phyloP scores from a whole-genome alignment of 2,329 filamentous ascomycete species.

The Drechslera avenae region DNA sequence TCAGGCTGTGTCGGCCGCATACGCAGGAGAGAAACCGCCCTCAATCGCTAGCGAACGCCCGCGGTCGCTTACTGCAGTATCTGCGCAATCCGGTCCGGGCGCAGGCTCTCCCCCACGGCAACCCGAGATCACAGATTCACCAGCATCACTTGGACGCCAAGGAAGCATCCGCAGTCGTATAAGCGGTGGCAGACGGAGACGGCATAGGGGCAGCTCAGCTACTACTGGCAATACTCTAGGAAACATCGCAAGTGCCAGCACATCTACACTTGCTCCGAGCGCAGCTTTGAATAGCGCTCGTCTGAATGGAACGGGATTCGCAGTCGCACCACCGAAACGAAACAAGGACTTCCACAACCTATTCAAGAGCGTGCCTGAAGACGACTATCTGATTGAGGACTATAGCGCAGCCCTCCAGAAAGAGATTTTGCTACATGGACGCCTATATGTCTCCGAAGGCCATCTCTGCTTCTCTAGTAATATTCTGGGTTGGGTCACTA shows the following conservation, averaged over 20 bases:
- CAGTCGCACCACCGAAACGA: slow-evolving; percentile 92
- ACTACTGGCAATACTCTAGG: slow-evolving; percentile 70
- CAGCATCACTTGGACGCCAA: slow-evolving; percentile 57
- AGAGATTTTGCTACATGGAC: slow-evolving; percentile 91
- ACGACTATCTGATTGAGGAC: slow-evolving; percentile 97
- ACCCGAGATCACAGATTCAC: slow-evolving; percentile 68
- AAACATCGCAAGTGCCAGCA: slow-evolving; percentile 72
- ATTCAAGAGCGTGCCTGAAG: slow-evolving; percentile 96
- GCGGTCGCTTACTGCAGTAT: slow-evolving; percentile 47
- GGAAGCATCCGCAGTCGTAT: slow-evolving; percentile 60
- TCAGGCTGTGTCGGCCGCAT: slow-evolving; percentile 66
- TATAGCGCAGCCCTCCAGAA: slow-evolving; percentile 96
- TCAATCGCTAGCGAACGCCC: slow-evolving; percentile 44
- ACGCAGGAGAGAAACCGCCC: slow-evolving; percentile 53
- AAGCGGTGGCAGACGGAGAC: slow-evolving; percentile 59
- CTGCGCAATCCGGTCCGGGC: slow-evolving; percentile 33
- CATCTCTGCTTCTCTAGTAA: slow-evolving; percentile 99
- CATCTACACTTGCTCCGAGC: slow-evolving; percentile 70
- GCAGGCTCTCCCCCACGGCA: slow-evolving; percentile 62
- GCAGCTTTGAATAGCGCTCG: slow-evolving; percentile 68
- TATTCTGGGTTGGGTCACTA: slow-evolving; percentile 97
- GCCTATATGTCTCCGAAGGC: slow-evolving; percentile 94
- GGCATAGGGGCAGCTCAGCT: slow-evolving; percentile 81
- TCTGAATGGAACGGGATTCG: slow-evolving; percentile 92
- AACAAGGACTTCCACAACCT: slow-evolving; percentile 93